Percentiles rank a stretch among this genome's conserved stretches.
phyloP scores from a whole-genome alignment of 2,329 filamentous ascomycete species.

The Ilyonectria sp. region DNA sequence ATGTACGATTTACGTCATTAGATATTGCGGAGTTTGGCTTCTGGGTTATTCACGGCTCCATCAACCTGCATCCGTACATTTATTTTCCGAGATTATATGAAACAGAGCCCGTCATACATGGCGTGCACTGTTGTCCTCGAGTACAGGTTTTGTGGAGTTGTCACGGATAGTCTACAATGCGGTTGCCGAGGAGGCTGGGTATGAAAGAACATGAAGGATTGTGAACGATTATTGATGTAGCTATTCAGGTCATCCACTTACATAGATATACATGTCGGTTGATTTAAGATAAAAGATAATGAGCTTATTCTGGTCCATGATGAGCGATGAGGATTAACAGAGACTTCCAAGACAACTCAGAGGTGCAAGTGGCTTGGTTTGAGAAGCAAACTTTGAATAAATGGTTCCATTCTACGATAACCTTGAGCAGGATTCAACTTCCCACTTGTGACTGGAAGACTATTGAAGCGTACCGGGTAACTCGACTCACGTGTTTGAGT shows the following conservation, averaged over 20 bases:
- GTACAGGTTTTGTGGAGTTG: slow-evolving; percentile 13
- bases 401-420: neutral
- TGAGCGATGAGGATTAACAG: neutral
- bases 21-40: slow-evolving; percentile 51
- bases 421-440: neutral
- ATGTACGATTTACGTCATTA: slow-evolving; percentile 52
- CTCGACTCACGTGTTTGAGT: neutral
- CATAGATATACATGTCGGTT: neutral
- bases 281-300: neutral
- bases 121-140: slow-evolving; percentile 37
- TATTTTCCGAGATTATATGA: slow-evolving; percentile 25
- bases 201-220: slow-evolving; percentile 33
- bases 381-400: neutral
- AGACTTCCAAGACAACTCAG: too few species aligned
- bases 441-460: neutral
- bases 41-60: slow-evolving; percentile 48
- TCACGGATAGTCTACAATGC: neutral
- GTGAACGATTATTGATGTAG: slow-evolving; percentile 12
- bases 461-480: neutral
- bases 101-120: slow-evolving; percentile 34
- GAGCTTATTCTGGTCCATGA: neutral
- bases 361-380: neutral
- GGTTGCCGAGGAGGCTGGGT: slow-evolving; percentile 8
- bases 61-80: slow-evolving; percentile 44
- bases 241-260: neutral